Base-by-base conservation (phyloP, 768 basidiomycete genomes). In the Kwoniella shandongensis region DNA sequence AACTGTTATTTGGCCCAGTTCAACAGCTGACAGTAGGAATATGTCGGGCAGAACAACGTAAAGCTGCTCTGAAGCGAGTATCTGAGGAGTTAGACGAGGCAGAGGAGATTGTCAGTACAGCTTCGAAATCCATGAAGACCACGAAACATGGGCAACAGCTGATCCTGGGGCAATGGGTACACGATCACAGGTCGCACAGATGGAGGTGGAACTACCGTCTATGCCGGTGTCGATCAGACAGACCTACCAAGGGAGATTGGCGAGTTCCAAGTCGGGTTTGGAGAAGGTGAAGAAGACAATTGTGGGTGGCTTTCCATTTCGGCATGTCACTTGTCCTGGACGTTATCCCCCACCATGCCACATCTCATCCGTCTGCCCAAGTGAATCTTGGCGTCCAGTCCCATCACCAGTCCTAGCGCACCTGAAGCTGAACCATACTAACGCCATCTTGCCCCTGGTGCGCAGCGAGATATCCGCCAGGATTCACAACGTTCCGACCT, bases 11-110 rank as follows among this genome's bases (percentile, higher is more conserved):
- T 13, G 13, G 25, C 38, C 44, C 17, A 53, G 29, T 26, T 5
- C 23, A 36, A 32, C 18, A 12, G 26, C 25, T 47, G 8, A 29
- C 10, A 27, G 29, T 17, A 7, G 8, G 29, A 40, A 51, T 62
- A 18, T 17, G 5, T 1, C 35, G 11, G 45, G 13, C 73, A 92
- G 91, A 96, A 74, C 85, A 88, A 62, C 84, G 86, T 46, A 91
- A 89, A 76, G 81, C 88, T 0, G 80, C 86, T 3, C 77, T 97
- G 59, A 80, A 92, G 66, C 81, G 89, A 59, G 88, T 89, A 22
- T 89, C 93, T 73, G 90, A 92, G 84, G 94, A 98, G 74, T 80
- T 99, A 4, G 96, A 99, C 74, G 96, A 99, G 77, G 94, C 93
- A 0, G 93, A 96, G 66, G 96, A 98, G 81, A 91, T 97, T 84